Evolutionary conservation across 179 eudicot species (phyloP).

Genomic region (Amaranthus tricolor): DNA sequence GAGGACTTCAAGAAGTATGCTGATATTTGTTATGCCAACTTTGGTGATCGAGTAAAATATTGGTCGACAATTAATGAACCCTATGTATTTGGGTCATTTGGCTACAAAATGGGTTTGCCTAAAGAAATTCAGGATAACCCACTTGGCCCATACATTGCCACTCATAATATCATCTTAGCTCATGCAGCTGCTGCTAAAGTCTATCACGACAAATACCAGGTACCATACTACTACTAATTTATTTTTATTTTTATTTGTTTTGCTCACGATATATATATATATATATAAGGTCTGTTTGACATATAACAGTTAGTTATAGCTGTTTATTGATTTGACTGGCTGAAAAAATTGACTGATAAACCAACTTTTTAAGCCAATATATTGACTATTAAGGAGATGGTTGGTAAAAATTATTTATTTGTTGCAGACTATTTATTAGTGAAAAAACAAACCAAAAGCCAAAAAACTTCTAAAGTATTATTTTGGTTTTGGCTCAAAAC

Average conservation of each 20-base stretch:
- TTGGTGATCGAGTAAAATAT: slow-evolving; percentile 35
- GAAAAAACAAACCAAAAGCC: no score
- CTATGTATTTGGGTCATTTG: slow-evolving; percentile 2
- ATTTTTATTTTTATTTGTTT: background rate
- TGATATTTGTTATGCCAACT: slow-evolving; percentile 26
- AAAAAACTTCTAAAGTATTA: no score
- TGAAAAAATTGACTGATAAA: no score
- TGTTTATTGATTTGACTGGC: no score
- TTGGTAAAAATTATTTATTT: no score
- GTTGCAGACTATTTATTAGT: no score
- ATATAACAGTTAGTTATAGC: no score
- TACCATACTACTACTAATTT: background rate
- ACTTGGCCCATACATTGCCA: background rate
- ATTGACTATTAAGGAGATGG: no score
- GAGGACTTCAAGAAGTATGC: slow-evolving; percentile 30
- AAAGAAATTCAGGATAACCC: background rate
- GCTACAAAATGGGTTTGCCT: slow-evolving; percentile 4
- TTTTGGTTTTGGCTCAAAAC: no score
- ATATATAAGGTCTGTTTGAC: no score
- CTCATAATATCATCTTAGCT: slow-evolving; percentile 16
- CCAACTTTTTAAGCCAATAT: no score
- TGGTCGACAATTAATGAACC: slow-evolving; percentile 39
- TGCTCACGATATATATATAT: no score
- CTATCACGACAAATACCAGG: slow-evolving; percentile 26
- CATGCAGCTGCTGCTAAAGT: slow-evolving; percentile 23